Base-by-base conservation (phyloP, 2,329 filamentous ascomycete species). In the Penicillium sp. region DNA sequence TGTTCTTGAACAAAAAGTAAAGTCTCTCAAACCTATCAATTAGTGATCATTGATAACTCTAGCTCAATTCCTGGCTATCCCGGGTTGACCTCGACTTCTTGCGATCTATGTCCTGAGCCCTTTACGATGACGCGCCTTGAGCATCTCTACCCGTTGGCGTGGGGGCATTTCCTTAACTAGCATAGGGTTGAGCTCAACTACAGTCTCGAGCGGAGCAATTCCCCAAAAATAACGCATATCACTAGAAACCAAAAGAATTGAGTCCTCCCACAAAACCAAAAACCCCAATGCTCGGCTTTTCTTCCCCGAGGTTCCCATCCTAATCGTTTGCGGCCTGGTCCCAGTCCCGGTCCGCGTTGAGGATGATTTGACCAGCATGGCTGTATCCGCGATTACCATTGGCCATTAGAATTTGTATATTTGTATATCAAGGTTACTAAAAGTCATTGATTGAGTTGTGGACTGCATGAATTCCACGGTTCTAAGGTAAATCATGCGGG, bases 291-390 rank as follows among this genome's bases (percentile, higher is more conserved):
- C 28, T 35, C 30, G 30, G 49, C n/a, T 13, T 19, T 35, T 35
- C 30, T 33, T 19, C n/a, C n/a, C 49, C 8, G 10, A 15, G 28
- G 3, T 12, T 35, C 1, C 28, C n/a, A 35, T 35, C n/a, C 28
- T 22, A 9, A 30, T 35, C 49, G 49, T 51, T 51, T 51, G 30
- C 49, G n/a, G 49, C 28, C n/a, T 22, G 28, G 49, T 30, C 45
- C 22, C 7, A 13, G 19, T 24, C 13, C 44, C 3, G 24, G 44
- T 47, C 24, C 24, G 15, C 45, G 17, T 49, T 30, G 26, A 47
- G 45, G 26, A n/a, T 49, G 17, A 8, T 10, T 49, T n/a, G n/a
- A 35, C 13, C 49, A 51, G 49, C 49, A 51, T 51, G 49, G 49
- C 49, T n/a, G 2, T 19, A 51, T 51, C n/a, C 17, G 30, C 49